Evolutionary conservation across 768 basidiomycete species (phyloP).

Genomic region (Pisolithus orientalis): DNA sequence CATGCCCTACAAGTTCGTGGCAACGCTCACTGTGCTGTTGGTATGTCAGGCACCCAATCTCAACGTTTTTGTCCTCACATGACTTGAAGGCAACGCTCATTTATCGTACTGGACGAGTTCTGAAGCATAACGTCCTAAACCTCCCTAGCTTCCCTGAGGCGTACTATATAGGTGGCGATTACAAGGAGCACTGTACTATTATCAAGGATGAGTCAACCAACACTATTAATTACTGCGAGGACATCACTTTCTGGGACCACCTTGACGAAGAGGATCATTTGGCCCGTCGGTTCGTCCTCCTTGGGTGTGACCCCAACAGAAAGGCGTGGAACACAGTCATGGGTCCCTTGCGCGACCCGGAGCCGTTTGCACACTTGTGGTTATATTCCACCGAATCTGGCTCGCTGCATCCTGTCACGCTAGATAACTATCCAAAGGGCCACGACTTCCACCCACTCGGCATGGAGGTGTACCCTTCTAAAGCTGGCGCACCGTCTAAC

Average conservation of each 20-base stretch:
- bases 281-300: constrained; percentile 35
- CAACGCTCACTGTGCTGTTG: too few species aligned
- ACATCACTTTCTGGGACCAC: constrained; percentile 53
- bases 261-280: constrained; percentile 31
- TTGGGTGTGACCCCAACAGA: constrained; percentile 38
- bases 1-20: too few species aligned
- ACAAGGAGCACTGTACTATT: constrained; percentile 35
- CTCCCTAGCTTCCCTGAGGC: constrained; percentile 37
- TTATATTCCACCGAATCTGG: constrained; percentile 32
- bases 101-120: constrained; percentile 35
- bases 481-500: constrained; percentile 41
- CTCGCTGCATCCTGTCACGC: constrained; percentile 33
- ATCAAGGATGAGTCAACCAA: constrained; percentile 23
- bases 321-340: constrained; percentile 71
- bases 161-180: constrained; percentile 44
- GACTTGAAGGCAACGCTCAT: constrained; percentile 12
- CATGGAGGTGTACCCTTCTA: constrained; percentile 50
- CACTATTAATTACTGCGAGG: constrained; percentile 48
- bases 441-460: constrained; percentile 75
- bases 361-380: constrained; percentile 56
- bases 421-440: constrained; percentile 46
- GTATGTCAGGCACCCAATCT: too few species aligned
- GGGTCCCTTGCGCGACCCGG: constrained; percentile 60
- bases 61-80: too few species aligned
- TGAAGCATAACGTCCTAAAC: constrained; percentile 33